Percentiles rank a stretch among this genome's conserved stretches.
phyloP scores from a whole-genome alignment of 208 protist genomes.

The Leishmania tropica region DNA sequence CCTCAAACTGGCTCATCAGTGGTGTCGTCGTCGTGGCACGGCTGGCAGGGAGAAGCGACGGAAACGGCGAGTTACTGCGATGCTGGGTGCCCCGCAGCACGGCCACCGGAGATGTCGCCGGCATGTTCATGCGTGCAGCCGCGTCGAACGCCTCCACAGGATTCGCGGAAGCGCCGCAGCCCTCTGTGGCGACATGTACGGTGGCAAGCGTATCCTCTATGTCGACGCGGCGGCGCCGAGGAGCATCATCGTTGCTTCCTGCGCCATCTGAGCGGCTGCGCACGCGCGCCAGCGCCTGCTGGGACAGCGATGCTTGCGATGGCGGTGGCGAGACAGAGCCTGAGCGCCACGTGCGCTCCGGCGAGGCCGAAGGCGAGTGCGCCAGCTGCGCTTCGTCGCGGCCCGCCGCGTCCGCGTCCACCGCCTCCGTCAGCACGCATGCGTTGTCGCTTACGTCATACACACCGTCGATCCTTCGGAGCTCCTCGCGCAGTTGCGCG shows the following conservation, averaged over 20 bases:
- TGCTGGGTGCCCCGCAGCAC: background rate
- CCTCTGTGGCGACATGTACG: background rate
- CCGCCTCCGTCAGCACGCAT: constrained; percentile 51
- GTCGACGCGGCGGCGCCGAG: background rate
- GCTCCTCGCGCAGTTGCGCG: constrained; percentile 10
- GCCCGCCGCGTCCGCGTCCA: constrained; percentile 19
- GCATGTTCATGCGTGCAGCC: background rate
- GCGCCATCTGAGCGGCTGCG: constrained; percentile 6
- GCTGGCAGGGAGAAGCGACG: background rate
- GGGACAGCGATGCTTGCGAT: background rate
- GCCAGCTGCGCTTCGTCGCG: background rate
- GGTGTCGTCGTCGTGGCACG: background rate
- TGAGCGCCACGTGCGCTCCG: background rate
- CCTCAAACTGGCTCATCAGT: background rate
- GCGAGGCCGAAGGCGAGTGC: background rate
- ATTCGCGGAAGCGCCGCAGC: background rate
- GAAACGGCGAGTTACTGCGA: background rate
- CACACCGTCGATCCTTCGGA: constrained; percentile 38
- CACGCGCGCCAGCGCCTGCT: constrained; percentile 2
- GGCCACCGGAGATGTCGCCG: background rate
- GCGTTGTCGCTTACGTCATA: constrained; percentile 76
- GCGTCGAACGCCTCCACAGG: background rate
- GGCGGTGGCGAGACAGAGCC: background rate
- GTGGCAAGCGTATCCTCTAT: background rate
- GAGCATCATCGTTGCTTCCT: background rate